phyloP scores from a whole-genome alignment of 1,284 basidiomycete species.

The Malassezia nana region DNA sequence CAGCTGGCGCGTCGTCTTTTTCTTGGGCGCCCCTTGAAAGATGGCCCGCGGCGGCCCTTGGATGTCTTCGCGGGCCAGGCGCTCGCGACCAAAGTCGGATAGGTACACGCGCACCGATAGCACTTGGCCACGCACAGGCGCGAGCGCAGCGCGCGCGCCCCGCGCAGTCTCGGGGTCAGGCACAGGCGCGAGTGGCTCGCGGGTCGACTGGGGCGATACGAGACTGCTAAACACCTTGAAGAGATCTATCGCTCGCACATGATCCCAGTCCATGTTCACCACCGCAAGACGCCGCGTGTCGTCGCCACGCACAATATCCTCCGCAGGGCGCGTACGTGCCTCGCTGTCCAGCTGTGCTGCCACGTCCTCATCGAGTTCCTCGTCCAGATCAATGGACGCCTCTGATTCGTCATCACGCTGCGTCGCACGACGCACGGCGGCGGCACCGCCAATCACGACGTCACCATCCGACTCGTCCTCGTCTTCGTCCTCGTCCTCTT shows the following conservation, averaged over 20 bases:
- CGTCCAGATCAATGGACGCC: conserved; percentile 62
- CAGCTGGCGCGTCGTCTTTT: conserved; percentile 47
- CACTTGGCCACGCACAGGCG: conserved; percentile 27
- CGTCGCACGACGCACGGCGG: conserved; percentile 13
- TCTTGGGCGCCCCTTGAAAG: conserved; percentile 52
- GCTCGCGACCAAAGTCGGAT: conserved; percentile 81
- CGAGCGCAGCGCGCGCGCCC: conserved; percentile 25
- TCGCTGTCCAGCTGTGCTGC: conserved; percentile 65
- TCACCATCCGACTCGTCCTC: conserved; percentile 56
- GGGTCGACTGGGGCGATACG: conserved; percentile 51
- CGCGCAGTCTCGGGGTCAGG: neutral
- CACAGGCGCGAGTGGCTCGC: conserved; percentile 13
- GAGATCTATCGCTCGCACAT: conserved; percentile 78
- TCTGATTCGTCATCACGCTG: conserved; percentile 25
- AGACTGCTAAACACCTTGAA: conserved; percentile 88
- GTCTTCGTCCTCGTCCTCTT: conserved; percentile 50
- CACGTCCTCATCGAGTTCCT: conserved; percentile 51
- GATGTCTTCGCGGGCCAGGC: conserved; percentile 74
- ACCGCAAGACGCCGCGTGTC: conserved; percentile 61
- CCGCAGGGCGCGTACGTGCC: conserved; percentile 51
- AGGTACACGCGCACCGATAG: conserved; percentile 63
- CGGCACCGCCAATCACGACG: conserved; percentile 11
- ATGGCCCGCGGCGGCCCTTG: conserved; percentile 83
- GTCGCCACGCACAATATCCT: conserved; percentile 30
- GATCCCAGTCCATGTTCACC: conserved; percentile 98